Base-by-base conservation (phyloP, 306 rosid species). In the Sindora glabra region DNA sequence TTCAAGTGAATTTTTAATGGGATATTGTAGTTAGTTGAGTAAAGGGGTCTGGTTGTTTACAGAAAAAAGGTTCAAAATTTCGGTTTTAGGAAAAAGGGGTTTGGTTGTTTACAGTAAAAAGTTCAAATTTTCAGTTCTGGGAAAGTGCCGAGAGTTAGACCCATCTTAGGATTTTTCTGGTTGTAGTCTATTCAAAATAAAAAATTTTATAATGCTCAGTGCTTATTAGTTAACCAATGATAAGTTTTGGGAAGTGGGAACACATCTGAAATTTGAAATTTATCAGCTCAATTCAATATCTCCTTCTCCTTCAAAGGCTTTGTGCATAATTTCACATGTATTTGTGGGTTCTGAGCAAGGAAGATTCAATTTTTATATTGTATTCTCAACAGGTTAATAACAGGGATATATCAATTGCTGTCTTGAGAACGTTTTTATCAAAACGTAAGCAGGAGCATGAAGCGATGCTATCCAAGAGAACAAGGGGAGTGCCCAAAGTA, bases 391-490 rank as follows among this genome's bases (percentile, higher is more conserved):
- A 94, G 99, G 99, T 94, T 61, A 86, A 94, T 76, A 94, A 94
- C 67, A 78, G 97, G 79, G 99, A 94, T 62, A 64, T 94, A 44
- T 94, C 99, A 4, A 84, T 94, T 65, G 95, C 97, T 77, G 99
- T 94, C 73, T 74, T 94, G 76, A 78, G 99, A 78, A 36, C 87
- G 30, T 94, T 86, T 70, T 73, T 89, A 57, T 50, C 77, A 3
- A 89, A 84, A 56, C 76, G 83, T 30, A 75, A 79, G 71, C 79
- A 86, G 53, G 99, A 89, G 68, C 94, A 84, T 41, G 95, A 82
- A 66, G 78, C 77, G 36, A 21, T 48, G 19, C 51, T 84, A 65
- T 75, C 77, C 30, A 94, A 81, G 82, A 84, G 65, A 75, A 45
- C 65, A 6, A 86, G 82, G 65, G 22, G 70, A 44, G 67, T 71